These are phyloP conservation scores for Dictyostelium capitatum DNA, from an alignment of 78 protist species.

Conservation along the genomic window DNA sequence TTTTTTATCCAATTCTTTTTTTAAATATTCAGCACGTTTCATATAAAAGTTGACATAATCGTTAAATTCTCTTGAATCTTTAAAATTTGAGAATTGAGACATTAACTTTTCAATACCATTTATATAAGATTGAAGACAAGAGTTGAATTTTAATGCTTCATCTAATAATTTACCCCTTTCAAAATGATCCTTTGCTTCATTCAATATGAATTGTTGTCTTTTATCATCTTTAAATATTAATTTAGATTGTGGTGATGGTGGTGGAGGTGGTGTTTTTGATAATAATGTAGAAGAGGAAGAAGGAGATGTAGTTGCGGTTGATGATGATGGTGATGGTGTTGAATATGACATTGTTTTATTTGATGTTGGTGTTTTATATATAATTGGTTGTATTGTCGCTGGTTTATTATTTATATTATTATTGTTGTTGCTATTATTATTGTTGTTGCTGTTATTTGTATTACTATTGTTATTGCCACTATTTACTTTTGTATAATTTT, in stretches of 20 bases:
- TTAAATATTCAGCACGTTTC: conserved; percentile 59
- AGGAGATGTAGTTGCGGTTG: not conserved
- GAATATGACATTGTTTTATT: not conserved
- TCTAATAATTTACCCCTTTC: conserved; percentile 44
- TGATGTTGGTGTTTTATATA: not conserved
- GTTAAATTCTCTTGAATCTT: conserved; percentile 33
- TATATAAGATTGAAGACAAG: conserved; percentile 29
- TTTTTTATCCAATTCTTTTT: conserved; percentile 1
- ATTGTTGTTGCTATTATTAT: not conserved
- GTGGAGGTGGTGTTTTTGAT: not conserved
- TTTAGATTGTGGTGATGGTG: conserved; percentile 4
- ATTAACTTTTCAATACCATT: conserved; percentile 64
- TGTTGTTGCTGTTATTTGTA: not conserved
- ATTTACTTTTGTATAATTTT: not conserved
- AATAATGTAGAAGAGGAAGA: conserved; percentile 6
- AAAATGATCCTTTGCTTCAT: conserved; percentile 3
- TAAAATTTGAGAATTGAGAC: conserved; percentile 10
- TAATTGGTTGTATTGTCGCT: not conserved
- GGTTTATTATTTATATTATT: not conserved
- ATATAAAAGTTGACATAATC: conserved; percentile 36
- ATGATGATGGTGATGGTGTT: not conserved
- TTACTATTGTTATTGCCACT: no score
- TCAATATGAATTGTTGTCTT: not conserved
- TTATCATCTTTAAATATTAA: not conserved
- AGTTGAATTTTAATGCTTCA: conserved; percentile 9